These are phyloP conservation scores for Hordeum pubiflorum DNA, from an alignment of 202 grass and related monocot species.

Conservation along the genomic window DNA sequence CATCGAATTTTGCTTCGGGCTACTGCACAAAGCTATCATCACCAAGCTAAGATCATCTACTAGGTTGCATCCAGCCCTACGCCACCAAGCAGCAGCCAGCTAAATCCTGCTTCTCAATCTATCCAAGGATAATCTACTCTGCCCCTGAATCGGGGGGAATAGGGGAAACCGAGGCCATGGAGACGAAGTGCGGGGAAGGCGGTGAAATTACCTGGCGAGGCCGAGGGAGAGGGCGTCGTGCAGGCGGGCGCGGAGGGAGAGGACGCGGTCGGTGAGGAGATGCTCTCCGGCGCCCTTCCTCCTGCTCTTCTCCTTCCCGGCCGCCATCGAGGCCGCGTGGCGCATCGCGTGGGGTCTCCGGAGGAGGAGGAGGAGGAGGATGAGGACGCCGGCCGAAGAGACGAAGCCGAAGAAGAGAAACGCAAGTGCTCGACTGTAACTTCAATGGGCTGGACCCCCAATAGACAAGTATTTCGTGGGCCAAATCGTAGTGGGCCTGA, in stretches of 20 bases:
- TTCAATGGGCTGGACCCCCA: not conserved
- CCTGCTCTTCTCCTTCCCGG: constrained; percentile 38
- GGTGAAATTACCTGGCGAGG: constrained; percentile 42
- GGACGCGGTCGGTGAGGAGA: constrained; percentile 44
- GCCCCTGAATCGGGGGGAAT: not conserved
- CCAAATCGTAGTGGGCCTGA: not conserved
- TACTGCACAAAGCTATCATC: too few relatives aligned
- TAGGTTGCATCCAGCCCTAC: not conserved
- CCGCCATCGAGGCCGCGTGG: not conserved
- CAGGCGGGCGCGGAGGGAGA: constrained; percentile 54
- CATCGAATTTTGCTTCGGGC: not conserved
- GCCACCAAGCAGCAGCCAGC: not conserved
- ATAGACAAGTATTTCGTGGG: not conserved
- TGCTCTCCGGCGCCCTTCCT: constrained; percentile 25
- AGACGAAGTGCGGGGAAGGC: not conserved
- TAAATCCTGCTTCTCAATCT: not conserved
- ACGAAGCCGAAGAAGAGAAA: not conserved
- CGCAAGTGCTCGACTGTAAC: not conserved
- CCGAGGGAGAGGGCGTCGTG: constrained; percentile 69
- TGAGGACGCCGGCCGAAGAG: not conserved
- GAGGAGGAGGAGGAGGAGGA: not conserved
- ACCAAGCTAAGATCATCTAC: not conserved
- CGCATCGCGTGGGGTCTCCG: constrained; percentile 24
- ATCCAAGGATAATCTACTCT: not conserved
- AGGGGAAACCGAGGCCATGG: not conserved